Evolutionary conservation across 1,139 yeast species (phyloP).

Genomic region (Protomyces inouyei): DNA sequence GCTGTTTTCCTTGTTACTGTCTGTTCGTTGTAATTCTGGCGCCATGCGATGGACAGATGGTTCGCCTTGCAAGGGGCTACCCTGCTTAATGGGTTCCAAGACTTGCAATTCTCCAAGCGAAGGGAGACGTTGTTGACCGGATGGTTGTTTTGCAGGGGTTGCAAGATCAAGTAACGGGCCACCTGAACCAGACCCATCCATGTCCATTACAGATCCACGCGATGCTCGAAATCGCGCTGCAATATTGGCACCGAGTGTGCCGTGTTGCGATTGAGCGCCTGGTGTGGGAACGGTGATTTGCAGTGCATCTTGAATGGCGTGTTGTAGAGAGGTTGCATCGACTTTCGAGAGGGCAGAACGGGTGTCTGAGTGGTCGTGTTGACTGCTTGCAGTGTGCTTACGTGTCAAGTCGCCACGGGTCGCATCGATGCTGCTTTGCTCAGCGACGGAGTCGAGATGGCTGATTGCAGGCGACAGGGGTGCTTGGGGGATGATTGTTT

Average conservation of each 20-base stretch:
- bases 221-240: background rate
- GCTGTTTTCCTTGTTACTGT: background rate
- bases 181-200: background rate
- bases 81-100: background rate
- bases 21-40: background rate
- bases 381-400: background rate
- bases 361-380: background rate
- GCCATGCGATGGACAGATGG: background rate
- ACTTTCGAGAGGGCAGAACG: conserved; percentile 12
- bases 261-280: background rate
- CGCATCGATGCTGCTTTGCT: background rate
- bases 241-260: background rate
- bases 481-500: background rate
- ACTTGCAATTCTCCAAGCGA: background rate
- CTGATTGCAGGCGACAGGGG: background rate
- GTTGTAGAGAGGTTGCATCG: conserved; percentile 9
- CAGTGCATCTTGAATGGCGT: conserved; percentile 14
- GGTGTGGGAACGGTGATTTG: background rate
- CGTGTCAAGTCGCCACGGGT: conserved; percentile 7
- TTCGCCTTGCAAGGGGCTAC: background rate
- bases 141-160: background rate
- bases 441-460: background rate
- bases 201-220: background rate
- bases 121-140: background rate
- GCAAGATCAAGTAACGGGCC: background rate